These are phyloP conservation scores for Myxozyma mucilagina DNA, from an alignment of 805 yeast species.

Conservation along the genomic window DNA sequence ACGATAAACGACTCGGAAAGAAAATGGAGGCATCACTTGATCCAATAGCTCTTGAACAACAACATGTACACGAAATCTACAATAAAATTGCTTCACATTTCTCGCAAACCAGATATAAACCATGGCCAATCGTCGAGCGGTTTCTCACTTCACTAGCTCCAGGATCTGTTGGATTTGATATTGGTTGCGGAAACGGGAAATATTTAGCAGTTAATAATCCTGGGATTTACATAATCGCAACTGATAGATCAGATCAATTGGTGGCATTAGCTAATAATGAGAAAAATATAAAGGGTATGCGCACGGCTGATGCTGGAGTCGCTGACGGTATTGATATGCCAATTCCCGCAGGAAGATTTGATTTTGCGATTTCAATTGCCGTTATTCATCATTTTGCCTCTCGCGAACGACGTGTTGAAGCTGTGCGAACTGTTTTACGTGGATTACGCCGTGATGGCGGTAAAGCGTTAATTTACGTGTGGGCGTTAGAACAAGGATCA, in stretches of 20 bases:
- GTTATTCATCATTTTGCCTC: slow-evolving; percentile 96
- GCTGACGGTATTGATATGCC: slow-evolving; percentile 79
- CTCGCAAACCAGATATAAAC: slow-evolving; percentile 90
- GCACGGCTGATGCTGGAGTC: slow-evolving; percentile 59
- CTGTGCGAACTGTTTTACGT: slow-evolving; percentile 66
- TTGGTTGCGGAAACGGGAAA: slow-evolving; percentile 98
- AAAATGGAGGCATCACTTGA: slow-evolving; percentile 8
- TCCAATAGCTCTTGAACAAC: slow-evolving; percentile 52
- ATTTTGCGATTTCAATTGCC: slow-evolving; percentile 93
- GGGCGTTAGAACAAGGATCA: slow-evolving; percentile 92
- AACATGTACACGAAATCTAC: slow-evolving; percentile 87
- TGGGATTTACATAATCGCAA: slow-evolving; percentile 68
- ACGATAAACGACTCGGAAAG: not conserved
- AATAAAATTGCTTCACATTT: slow-evolving; percentile 91
- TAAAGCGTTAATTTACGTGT: slow-evolving; percentile 78
- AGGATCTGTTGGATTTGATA: slow-evolving; percentile 80
- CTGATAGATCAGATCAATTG: slow-evolving; percentile 41
- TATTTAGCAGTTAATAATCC: slow-evolving; percentile 67
- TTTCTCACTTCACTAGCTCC: slow-evolving; percentile 54
- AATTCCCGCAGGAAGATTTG: slow-evolving; percentile 52
- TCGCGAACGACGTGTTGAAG: slow-evolving; percentile 70
- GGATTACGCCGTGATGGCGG: slow-evolving; percentile 58
- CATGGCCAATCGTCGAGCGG: slow-evolving; percentile 92
- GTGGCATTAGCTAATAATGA: slow-evolving; percentile 16
- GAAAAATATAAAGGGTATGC: slow-evolving; percentile 27